Evolutionary conservation across 208 protist genomes (phyloP).

Genomic region (Acanthamoeba castellanii): DNA sequence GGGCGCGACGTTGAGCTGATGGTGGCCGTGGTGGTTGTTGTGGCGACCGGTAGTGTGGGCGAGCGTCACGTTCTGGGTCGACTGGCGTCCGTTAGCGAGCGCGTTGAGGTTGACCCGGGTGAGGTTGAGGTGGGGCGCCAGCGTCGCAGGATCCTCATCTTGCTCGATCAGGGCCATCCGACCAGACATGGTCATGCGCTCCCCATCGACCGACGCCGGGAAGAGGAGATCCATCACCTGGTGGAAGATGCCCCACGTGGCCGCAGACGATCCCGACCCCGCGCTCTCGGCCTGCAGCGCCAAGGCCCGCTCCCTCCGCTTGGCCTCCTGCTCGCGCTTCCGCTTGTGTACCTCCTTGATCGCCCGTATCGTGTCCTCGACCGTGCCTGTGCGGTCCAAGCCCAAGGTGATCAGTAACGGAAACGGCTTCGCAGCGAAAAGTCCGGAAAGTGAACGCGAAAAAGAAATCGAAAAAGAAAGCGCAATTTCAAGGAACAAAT

Average conservation of each 20-base stretch:
- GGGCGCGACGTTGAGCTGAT: conserved; percentile 24
- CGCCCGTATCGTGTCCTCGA: conserved; percentile 39
- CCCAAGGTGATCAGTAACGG: too few species aligned
- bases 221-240: conserved; percentile 44
- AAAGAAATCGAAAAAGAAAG: background rate
- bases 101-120: conserved; percentile 9
- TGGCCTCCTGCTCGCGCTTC: background rate
- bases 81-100: background rate
- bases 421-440: background rate
- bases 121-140: background rate
- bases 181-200: background rate
- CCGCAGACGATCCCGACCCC: background rate
- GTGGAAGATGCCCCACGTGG: conserved; percentile 53
- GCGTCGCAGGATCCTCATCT: background rate
- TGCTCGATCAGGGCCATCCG: background rate
- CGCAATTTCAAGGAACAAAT: background rate
- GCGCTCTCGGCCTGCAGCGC: background rate
- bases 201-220: conserved; percentile 1
- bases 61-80: background rate
- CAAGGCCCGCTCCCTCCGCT: background rate
- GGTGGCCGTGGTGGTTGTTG: background rate
- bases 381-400: background rate
- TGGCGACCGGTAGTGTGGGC: background rate
- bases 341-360: conserved; percentile 57
- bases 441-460: background rate